phyloP scores from a whole-genome alignment of 345 rosid genomes.

The Populus davidiana region DNA sequence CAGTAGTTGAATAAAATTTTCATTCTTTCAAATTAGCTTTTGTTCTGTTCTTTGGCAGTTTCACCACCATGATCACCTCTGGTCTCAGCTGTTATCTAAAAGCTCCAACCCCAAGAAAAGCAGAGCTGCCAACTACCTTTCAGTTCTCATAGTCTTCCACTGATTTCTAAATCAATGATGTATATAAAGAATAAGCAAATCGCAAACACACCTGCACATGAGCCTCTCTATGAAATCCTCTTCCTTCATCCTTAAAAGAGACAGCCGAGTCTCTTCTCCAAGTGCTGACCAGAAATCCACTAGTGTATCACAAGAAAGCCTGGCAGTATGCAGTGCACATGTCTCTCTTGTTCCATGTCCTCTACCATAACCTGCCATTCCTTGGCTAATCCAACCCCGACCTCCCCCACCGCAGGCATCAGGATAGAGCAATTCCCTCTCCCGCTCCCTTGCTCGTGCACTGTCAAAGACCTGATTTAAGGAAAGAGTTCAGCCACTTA shows the following conservation, averaged over 20 bases:
- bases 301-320: slow-evolving; percentile 85
- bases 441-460: slow-evolving; percentile 86
- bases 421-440: slow-evolving; percentile 91
- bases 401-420: slow-evolving; percentile 99
- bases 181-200: slow-evolving; percentile 17
- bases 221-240: slow-evolving; percentile 97
- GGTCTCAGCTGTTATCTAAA: background rate
- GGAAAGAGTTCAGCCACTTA: slow-evolving; percentile 38
- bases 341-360: slow-evolving; percentile 92
- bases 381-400: slow-evolving; percentile 97
- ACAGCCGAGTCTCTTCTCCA: slow-evolving; percentile 76
- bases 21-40: slow-evolving; percentile 3
- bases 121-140: slow-evolving; percentile 15
- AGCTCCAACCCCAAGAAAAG: slow-evolving; percentile 18
- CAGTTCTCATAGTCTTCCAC: slow-evolving; percentile 6
- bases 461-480: slow-evolving; percentile 80
- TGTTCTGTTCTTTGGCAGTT: slow-evolving; percentile 9
- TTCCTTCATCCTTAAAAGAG: slow-evolving; percentile 94
- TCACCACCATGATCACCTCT: slow-evolving; percentile 13
- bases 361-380: slow-evolving; percentile 72
- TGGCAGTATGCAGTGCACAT: slow-evolving; percentile 88
- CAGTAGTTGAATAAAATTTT: background rate
- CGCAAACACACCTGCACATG: slow-evolving; percentile 66
- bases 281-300: slow-evolving; percentile 95
- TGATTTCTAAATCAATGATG: slow-evolving; percentile 15